Percentiles rank a stretch among this genome's conserved stretches.
These are phyloP conservation scores for Pelagophyceae sp. DNA, from an alignment of 352 stramenopile genomes.

Conservation along the genomic window DNA sequence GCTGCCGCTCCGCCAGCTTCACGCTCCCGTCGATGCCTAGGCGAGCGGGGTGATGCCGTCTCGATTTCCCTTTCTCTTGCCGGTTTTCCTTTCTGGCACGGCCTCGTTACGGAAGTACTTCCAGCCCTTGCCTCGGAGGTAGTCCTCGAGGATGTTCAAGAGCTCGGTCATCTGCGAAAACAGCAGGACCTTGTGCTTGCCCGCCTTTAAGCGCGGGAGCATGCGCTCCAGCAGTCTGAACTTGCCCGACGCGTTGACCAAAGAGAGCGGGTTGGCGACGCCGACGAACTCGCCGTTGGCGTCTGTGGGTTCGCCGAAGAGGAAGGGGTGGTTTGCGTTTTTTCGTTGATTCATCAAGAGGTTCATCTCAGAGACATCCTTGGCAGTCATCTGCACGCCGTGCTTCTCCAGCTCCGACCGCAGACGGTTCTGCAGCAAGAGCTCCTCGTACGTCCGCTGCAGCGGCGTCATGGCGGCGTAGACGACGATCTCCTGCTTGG, in stretches of 20 bases:
- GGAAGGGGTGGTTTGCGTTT: conserved; percentile 69
- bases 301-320: conserved; percentile 65
- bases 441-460: conserved; percentile 84
- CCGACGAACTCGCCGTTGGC: conserved; percentile 48
- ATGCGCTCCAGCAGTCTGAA: conserved; percentile 93
- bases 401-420: conserved; percentile 64
- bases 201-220: conserved; percentile 81
- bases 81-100: no score
- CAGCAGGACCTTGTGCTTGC: conserved; percentile 82
- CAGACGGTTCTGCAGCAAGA: conserved; percentile 78
- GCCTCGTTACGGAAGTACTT: conserved; percentile 87
- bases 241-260: conserved; percentile 65
- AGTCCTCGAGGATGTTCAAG: conserved; percentile 93
- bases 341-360: conserved; percentile 70
- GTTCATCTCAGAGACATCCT: conserved; percentile 56
- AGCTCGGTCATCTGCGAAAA: conserved; percentile 96
- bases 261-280: conserved; percentile 53
- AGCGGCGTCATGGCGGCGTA: conserved; percentile 87
- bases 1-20: conserved; percentile 87
- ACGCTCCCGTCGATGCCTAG: conserved; percentile 91
- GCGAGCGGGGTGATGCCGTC: no score
- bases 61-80: no score
- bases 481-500: conserved; percentile 94
- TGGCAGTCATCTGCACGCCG: conserved; percentile 42
- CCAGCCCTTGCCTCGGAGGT: conserved; percentile 65